Evolutionary conservation across 306 rosid genomes (phyloP).

Genomic region (Quercus aquifolioides): DNA sequence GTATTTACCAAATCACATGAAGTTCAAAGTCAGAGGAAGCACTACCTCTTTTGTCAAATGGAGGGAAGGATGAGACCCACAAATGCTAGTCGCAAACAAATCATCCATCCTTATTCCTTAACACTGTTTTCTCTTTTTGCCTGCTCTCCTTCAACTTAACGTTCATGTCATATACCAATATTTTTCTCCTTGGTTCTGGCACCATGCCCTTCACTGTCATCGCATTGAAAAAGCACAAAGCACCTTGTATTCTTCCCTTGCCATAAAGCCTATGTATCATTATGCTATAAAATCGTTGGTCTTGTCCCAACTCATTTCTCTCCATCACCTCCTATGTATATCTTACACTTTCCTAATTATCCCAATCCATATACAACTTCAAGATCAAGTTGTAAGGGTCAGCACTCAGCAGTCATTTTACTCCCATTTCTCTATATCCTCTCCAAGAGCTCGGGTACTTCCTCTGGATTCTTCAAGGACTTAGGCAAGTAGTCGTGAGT

Average conservation of each 20-base stretch:
- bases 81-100: too few species aligned
- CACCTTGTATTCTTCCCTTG: constrained; percentile 56
- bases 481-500: constrained; percentile 61
- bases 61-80: too few species aligned
- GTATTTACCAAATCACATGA: not conserved
- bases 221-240: constrained; percentile 49
- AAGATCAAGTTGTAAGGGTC: not conserved
- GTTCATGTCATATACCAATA: constrained; percentile 35
- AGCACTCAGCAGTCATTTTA: constrained; percentile 28
- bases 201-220: constrained; percentile 68
- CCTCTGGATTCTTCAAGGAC: constrained; percentile 49
- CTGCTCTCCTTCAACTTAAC: constrained; percentile 23
- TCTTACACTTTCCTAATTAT: too few species aligned
- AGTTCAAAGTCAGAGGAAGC: constrained; percentile 2
- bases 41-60: not conserved
- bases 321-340: constrained; percentile 30
- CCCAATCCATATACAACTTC: too few species aligned
- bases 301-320: constrained; percentile 59
- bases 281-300: constrained; percentile 57
- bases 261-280: constrained; percentile 63
- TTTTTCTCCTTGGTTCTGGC: constrained; percentile 55
- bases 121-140: not conserved
- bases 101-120: too few species aligned
- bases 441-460: constrained; percentile 42
- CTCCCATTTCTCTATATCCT: constrained; percentile 64